Percentiles rank a stretch among this genome's conserved stretches.
Evolutionary conservation across 805 yeast genomes (phyloP).

Genomic region (Suhomyces kilbournensis): DNA sequence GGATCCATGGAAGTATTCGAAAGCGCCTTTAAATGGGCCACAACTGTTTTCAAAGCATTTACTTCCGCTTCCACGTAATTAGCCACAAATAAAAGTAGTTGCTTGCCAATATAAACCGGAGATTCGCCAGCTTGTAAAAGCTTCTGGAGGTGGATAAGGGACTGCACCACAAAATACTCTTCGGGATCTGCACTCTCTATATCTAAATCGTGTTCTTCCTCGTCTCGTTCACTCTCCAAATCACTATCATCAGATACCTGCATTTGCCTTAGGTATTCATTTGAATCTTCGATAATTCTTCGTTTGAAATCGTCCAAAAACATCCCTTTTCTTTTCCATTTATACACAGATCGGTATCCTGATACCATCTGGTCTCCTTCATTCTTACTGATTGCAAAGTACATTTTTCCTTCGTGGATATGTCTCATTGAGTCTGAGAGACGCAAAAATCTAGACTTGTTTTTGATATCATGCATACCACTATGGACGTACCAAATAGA

Average conservation of each 20-base stretch:
- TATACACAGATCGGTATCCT: not conserved
- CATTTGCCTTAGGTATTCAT: conserved; percentile 23
- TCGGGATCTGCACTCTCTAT: not conserved
- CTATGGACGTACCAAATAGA: not conserved
- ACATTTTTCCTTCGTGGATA: not conserved
- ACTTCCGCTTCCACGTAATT: conserved; percentile 16
- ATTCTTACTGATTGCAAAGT: not conserved
- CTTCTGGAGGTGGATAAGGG: conserved; percentile 15
- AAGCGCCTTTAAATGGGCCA: conserved; percentile 20
- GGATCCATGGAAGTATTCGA: conserved; percentile 15
- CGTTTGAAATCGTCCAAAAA: conserved; percentile 16
- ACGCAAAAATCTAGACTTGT: not conserved
- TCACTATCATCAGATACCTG: conserved; percentile 29
- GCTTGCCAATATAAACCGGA: conserved; percentile 21
- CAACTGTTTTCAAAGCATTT: conserved; percentile 12
- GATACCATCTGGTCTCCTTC: not conserved
- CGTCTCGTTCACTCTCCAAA: conserved; percentile 1
- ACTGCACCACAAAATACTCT: conserved; percentile 11
- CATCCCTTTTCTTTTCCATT: conserved; percentile 7
- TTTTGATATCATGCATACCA: conserved; percentile 1
- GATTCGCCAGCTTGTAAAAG: conserved; percentile 29
- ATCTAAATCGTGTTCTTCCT: not conserved
- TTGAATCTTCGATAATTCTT: conserved; percentile 1
- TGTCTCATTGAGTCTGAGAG: not conserved
- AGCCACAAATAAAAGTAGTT: conserved; percentile 21